Evolutionary conservation across 306 rosid species (phyloP), one percentile per base, ranked within the genome.

Genomic region (Prunus mira): DNA sequence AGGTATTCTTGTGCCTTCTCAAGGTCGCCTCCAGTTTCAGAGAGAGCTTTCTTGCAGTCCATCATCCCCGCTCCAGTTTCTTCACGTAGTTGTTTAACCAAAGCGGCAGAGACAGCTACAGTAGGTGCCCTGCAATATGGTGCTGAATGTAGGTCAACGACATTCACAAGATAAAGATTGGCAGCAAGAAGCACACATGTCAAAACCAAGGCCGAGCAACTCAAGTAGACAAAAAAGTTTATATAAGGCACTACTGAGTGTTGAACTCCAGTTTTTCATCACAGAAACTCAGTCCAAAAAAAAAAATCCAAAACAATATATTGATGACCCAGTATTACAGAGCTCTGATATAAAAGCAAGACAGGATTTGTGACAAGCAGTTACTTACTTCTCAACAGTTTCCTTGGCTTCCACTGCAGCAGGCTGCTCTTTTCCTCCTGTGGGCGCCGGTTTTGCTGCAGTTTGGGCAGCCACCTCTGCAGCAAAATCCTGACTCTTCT

Each of bases 401-500:
- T 91, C 96, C 73, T 86, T 82, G n/a, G 76, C 78, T 78, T 88
- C 96, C 13, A 72, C 82, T 46, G 61, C 82, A 67, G 86, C 69
- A 71, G 93, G 87, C 85, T 86, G 84, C 81, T 80, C 90, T 86
- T 83, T 82, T 34, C 32, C 89, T 67, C 82, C 78, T 67, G 84
- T 10, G 24, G 91, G 78, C 25, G 27, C 83, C 7, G 86, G 49
- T 84, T 88, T 89, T 67, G 97, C 96, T 9, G 92, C 79, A 70
- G 99, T 96, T 82, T 96, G 99, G 78, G 99, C 99, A 32, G 98
- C 99, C 68, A 96, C 99, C 82, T 96, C 99, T 28, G 98, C 99
- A 69, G 99, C 98, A 82, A 96, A 96, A 82, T 92, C 97, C 82
- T 93, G 98, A 76, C 96, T 96, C 87, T 86, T 91, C 89, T 96